phyloP scores from a whole-genome alignment of 345 rosid species.

The Brassica carinata region DNA sequence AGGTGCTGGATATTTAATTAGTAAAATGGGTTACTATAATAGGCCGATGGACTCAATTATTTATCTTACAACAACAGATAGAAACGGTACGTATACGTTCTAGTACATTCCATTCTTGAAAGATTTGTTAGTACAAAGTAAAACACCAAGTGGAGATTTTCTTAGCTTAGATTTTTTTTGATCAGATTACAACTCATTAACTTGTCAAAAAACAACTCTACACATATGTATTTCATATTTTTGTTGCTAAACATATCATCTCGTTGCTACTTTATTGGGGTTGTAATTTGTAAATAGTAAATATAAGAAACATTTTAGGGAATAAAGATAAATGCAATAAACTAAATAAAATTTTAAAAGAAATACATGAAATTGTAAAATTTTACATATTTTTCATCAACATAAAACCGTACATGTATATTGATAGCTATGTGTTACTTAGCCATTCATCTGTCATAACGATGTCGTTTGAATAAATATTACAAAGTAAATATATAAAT shows the following conservation, averaged over 20 bases:
- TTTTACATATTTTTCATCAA: no score
- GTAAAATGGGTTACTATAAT: neutral
- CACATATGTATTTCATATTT: no score
- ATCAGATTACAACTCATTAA: neutral
- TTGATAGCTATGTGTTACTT: neutral
- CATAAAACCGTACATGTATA: no score
- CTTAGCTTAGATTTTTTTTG: neutral
- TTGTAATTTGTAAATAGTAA: no score
- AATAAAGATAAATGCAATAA: no score
- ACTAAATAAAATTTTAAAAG: no score
- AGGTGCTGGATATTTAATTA: neutral
- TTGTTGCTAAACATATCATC: no score
- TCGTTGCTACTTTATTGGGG: no score
- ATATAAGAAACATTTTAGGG: no score
- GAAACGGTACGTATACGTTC: neutral
- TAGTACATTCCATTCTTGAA: neutral
- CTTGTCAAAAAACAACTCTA: no score
- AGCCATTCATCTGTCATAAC: neutral
- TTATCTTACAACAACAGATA: neutral
- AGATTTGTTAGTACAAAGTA: neutral
- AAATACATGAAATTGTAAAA: no score
- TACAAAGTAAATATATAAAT: no score
- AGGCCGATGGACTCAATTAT: constrained; percentile 21
- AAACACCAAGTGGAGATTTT: constrained; percentile 3
- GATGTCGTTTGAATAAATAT: neutral